phyloP scores from a whole-genome alignment of 2,329 filamentous ascomycete genomes.

The Diaporthe sp. region DNA sequence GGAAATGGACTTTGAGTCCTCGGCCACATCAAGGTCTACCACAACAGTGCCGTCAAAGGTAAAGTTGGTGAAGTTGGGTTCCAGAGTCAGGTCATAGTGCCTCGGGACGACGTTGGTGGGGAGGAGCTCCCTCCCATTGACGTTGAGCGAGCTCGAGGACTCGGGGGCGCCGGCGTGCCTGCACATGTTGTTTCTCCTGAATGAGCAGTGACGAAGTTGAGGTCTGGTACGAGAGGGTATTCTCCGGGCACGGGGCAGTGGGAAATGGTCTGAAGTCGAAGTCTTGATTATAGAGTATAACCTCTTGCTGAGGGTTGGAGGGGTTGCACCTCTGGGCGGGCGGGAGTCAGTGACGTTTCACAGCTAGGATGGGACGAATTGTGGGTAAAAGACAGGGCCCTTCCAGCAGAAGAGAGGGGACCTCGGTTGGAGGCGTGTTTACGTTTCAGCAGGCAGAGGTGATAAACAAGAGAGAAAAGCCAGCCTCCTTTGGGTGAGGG shows the following conservation, averaged over 20 bases:
- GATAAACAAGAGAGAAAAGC: not conserved
- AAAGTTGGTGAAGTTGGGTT: slow-evolving; percentile 90
- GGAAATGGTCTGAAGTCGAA: slow-evolving; percentile 32
- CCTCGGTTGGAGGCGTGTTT: slow-evolving; percentile 11
- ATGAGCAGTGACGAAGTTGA: slow-evolving; percentile 75
- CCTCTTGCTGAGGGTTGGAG: slow-evolving; percentile 36
- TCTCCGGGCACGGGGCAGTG: slow-evolving; percentile 39
- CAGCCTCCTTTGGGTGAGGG: not conserved
- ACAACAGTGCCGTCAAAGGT: slow-evolving; percentile 87
- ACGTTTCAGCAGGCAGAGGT: not conserved
- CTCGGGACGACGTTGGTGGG: slow-evolving; percentile 92
- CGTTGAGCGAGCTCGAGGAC: slow-evolving; percentile 52
- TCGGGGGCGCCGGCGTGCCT: slow-evolving; percentile 58
- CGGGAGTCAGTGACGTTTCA: slow-evolving; percentile 37
- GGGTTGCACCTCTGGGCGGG: slow-evolving; percentile 27
- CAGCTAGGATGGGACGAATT: slow-evolving; percentile 23
- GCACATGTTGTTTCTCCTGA: slow-evolving; percentile 81
- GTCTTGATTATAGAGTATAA: slow-evolving; percentile 40
- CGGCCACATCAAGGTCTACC: slow-evolving; percentile 88
- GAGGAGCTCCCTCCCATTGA: slow-evolving; percentile 81
- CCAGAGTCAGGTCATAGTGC: slow-evolving; percentile 92
- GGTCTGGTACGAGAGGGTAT: slow-evolving; percentile 42
- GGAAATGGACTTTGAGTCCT: slow-evolving; percentile 87
- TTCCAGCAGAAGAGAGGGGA: not conserved
- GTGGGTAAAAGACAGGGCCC: slow-evolving; percentile 31